phyloP scores from a whole-genome alignment of 228 moss, liverwort and hornwort species.

The Sphagnum fallax region DNA sequence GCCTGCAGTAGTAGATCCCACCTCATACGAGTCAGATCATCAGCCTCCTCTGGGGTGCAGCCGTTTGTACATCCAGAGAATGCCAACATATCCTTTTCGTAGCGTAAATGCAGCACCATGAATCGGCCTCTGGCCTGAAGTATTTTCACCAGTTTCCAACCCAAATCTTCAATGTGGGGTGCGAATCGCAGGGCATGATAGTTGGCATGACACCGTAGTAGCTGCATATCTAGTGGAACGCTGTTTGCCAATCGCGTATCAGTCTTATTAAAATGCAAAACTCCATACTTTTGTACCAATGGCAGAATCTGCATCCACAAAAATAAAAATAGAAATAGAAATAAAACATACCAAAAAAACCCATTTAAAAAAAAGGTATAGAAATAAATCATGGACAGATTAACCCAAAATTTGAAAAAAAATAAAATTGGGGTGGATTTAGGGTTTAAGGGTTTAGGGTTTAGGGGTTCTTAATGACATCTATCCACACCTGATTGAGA shows the following conservation, averaged over 20 bases:
- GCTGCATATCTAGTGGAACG: constrained; percentile 50
- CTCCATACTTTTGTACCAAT: constrained; percentile 38
- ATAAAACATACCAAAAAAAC: no score
- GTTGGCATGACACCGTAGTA: constrained; percentile 60
- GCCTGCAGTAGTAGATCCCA: background rate
- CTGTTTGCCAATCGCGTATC: constrained; percentile 63
- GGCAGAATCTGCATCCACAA: constrained; percentile 47
- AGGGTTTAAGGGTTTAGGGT: no score
- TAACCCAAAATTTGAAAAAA: no score
- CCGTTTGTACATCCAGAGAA: constrained; percentile 79
- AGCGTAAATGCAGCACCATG: constrained; percentile 64
- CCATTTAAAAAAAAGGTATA: no score
- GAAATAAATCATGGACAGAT: no score
- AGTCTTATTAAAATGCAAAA: constrained; percentile 63
- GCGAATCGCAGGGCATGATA: constrained; percentile 57
- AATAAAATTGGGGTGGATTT: no score
- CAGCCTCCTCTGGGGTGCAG: constrained; percentile 54
- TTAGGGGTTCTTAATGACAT: no score
- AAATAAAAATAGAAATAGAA: no score
- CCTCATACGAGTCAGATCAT: constrained; percentile 53
- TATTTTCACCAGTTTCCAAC: constrained; percentile 40
- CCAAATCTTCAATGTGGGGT: constrained; percentile 45
- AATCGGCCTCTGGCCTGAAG: constrained; percentile 47
- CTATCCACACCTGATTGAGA: constrained; percentile 1
- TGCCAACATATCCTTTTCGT: constrained; percentile 79